Evolutionary conservation across 2,329 filamentous ascomycete species (phyloP), one percentile per base, ranked within the genome.

Genomic region (Raffaelea albimanens): DNA sequence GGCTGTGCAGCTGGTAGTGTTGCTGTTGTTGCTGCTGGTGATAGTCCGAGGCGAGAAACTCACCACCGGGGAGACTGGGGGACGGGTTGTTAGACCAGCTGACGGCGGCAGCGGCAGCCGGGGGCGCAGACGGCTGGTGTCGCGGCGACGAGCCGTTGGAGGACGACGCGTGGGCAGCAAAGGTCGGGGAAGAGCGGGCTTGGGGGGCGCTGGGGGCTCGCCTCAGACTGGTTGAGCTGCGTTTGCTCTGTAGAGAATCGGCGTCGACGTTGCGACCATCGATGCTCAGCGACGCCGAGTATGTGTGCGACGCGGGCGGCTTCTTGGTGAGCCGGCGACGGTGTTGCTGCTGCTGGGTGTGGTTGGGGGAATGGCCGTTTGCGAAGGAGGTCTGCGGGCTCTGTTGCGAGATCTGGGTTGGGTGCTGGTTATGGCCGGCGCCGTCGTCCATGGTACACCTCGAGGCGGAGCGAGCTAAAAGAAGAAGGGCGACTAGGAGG

Each of bases 251-350:
- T 57, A 81, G 65, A 56, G 75, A 79, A 58, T 68, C 68, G 64
- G 71, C 67, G 67, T 80, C 76, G 67, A 71, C 68, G 57, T 47
- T 45, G 48, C 67, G 65, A 66, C 68, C 66, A 68, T 78, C 73
- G 67, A 73, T 64, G 61, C 67, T 69, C 59, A 68, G 69, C 44
- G 66, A 72, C 53, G 71, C 68, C 55, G 67, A 67, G 59, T 74
- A 68, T 53, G 70, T 66, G 55, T 71, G 66, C 36, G 56, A 66
- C 44, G 74, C 64, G 20, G 70, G 75, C 49, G 76, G 76, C 62
- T 78, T 80, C 69, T 83, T 83, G 60, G 76, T 75, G 55, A 83
- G 75, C 61, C 67, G 72, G 65, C 78, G 76, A 65, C 80, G 77
- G 55, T 50, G 45, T 20, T 50, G 47, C 29, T 45, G 44, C 25